Percentiles rank a stretch among this genome's conserved stretches.
phyloP scores from a whole-genome alignment of 164 flowering plant species.

The Berberis vulgaris region DNA sequence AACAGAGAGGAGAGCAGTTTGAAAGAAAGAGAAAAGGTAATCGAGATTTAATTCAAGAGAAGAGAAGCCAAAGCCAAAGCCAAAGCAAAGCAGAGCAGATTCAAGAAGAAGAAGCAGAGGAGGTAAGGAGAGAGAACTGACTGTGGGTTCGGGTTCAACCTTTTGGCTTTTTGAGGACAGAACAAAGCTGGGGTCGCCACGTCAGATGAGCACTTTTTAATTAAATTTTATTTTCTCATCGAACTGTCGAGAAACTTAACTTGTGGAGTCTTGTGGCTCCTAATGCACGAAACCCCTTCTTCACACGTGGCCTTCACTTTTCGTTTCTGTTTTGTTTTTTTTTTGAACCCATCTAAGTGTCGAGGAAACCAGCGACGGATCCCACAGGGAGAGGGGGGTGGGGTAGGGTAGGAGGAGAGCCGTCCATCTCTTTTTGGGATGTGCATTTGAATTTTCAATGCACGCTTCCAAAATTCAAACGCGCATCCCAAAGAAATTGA shows the following conservation, averaged over 20 bases:
- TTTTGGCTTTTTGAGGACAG: constrained; percentile 10
- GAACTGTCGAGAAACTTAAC: constrained; percentile 32
- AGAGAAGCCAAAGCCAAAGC: background rate
- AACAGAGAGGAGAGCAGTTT: no score
- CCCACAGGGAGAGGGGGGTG: no score
- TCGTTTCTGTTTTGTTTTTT: background rate
- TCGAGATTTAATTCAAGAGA: background rate
- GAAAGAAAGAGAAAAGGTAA: no score
- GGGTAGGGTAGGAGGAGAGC: no score
- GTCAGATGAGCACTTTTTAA: constrained; percentile 6
- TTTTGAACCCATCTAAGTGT: no score
- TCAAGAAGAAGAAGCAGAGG: background rate
- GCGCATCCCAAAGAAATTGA: no score
- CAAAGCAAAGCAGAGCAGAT: background rate
- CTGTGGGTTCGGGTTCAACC: background rate
- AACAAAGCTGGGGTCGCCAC: constrained; percentile 13
- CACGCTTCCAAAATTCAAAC: no score
- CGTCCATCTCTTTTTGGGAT: no score
- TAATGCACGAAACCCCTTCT: constrained; percentile 6
- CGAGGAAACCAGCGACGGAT: no score
- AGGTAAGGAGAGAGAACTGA: background rate
- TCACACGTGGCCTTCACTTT: constrained; percentile 16
- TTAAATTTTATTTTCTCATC: background rate
- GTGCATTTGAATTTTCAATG: no score
- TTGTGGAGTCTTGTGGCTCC: constrained; percentile 46